These are phyloP conservation scores for Arthrobotrys pseudoclavata DNA, from an alignment of 2,329 filamentous ascomycete genomes.

Conservation along the genomic window DNA sequence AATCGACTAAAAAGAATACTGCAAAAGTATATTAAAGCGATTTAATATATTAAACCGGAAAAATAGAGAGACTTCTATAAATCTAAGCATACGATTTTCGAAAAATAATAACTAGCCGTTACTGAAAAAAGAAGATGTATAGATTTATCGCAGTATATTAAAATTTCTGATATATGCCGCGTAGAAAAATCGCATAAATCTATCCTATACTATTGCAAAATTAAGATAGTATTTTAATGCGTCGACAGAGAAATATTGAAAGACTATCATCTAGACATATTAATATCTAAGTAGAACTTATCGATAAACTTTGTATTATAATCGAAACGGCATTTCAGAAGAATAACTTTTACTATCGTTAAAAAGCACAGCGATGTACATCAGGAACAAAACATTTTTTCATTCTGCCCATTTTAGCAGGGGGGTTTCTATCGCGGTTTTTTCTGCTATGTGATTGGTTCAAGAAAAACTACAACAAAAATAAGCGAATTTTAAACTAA, in stretches of 20 bases:
- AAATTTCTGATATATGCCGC: not conserved
- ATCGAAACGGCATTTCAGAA: not conserved
- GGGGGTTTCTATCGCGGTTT: too few species aligned
- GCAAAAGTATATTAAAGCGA: not conserved
- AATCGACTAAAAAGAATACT: too few species aligned
- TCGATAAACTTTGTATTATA: constrained; percentile 10
- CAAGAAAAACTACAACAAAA: too few species aligned
- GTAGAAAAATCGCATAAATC: not conserved
- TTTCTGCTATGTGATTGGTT: too few species aligned
- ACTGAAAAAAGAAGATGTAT: constrained; percentile 2
- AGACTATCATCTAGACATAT: constrained; percentile 1
- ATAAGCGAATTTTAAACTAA: too few species aligned
- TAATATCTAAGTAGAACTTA: constrained; percentile 2
- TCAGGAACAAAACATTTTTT: too few species aligned
- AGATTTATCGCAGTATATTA: constrained; percentile 7
- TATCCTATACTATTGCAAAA: constrained; percentile 1
- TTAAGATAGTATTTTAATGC: constrained; percentile 5
- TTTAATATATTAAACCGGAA: constrained; percentile 2
- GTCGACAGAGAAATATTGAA: constrained; percentile 7
- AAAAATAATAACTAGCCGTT: constrained; percentile 4
- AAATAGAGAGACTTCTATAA: not conserved
- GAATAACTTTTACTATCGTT: constrained; percentile 6
- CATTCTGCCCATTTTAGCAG: too few species aligned
- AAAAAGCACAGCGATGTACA: too few species aligned
- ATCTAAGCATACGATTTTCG: not conserved